Percentiles rank a stretch among this genome's conserved stretches.
Conservation (phyloP, 2,329 filamentous ascomycete genomes). For the Microcera coccophila region DNA sequence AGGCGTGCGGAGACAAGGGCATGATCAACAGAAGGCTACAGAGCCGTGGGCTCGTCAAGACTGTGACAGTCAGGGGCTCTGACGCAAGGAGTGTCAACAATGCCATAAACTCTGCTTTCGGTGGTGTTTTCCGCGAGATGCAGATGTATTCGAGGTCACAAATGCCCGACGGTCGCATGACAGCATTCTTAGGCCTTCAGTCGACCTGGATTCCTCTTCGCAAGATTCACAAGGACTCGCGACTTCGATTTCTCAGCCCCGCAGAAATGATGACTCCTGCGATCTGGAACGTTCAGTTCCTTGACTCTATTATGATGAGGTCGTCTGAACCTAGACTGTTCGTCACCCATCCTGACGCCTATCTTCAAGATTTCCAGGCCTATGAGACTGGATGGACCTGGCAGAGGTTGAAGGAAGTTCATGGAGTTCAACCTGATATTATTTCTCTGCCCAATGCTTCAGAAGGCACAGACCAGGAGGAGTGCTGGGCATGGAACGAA, state of each 20-base stretch:
- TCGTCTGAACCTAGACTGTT: conserved; percentile 65
- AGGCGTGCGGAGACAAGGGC: conserved; percentile 61
- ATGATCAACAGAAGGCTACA: conserved; percentile 66
- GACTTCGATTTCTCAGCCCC: conserved; percentile 65
- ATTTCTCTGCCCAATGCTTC: conserved; percentile 45
- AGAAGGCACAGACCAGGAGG: conserved; percentile 59
- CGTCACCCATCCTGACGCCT: conserved; percentile 71
- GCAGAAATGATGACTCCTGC: conserved; percentile 70
- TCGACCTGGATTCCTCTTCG: conserved; percentile 71
- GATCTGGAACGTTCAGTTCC: conserved; percentile 67
- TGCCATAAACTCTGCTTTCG: conserved; percentile 61
- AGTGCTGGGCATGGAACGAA: conserved; percentile 62
- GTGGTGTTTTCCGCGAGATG: conserved; percentile 49
- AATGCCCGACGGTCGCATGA: conserved; percentile 26
- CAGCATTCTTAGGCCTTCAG: conserved; percentile 57
- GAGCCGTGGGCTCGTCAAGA: conserved; percentile 68
- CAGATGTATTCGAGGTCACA: conserved; percentile 30
- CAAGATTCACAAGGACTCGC: conserved; percentile 70
- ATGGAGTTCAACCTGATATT: conserved; percentile 50
- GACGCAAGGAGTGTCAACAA: conserved; percentile 66
- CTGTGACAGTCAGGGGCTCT: conserved; percentile 56
- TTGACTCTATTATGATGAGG: conserved; percentile 71
- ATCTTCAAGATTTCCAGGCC: conserved; percentile 59
- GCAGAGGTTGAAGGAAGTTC: conserved; percentile 63
- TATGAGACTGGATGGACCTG: conserved; percentile 63